Percentiles rank a stretch among this genome's conserved stretches.
Evolutionary conservation across 2,329 filamentous ascomycete species (phyloP).

Genomic region (Nigrospora sphaerica): DNA sequence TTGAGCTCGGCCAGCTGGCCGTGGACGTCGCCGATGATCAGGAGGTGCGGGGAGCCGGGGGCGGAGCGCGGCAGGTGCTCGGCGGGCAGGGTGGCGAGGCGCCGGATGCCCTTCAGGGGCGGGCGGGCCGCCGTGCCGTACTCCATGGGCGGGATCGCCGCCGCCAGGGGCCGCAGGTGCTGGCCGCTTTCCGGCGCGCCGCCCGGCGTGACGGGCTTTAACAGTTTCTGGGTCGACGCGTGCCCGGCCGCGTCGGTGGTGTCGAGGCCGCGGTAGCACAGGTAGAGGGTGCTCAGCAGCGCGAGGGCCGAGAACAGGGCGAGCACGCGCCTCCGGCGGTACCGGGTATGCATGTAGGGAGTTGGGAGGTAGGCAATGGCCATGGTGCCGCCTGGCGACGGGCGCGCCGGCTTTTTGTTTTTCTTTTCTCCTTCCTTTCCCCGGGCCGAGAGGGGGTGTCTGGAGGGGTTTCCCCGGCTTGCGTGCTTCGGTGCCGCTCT

Average conservation of each 20-base stretch:
- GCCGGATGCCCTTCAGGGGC: constrained; percentile 17
- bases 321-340: constrained; percentile 2
- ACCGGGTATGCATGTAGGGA: constrained; percentile 3
- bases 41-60: constrained; percentile 48
- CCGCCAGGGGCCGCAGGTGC: background rate
- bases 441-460: too few relatives aligned
- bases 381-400: too few relatives aligned
- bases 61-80: constrained; percentile 14
- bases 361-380: background rate
- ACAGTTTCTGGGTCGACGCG: background rate
- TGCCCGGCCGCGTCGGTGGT: background rate
- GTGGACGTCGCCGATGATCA: constrained; percentile 89
- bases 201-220: background rate
- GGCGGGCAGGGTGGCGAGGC: constrained; percentile 21
- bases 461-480: too few relatives aligned
- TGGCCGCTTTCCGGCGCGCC: background rate
- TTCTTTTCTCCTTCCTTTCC: too few relatives aligned
- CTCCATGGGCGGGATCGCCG: constrained; percentile 1
- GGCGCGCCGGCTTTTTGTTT: too few relatives aligned
- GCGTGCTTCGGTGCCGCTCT: too few relatives aligned
- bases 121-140: constrained; percentile 12
- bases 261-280: constrained; percentile 3
- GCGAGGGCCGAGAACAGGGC: background rate
- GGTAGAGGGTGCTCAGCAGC: constrained; percentile 1
- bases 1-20: constrained; percentile 67